Evolutionary conservation across 169 alveolate species (phyloP), one percentile per base, ranked within the genome.

Genomic region (Plasmodium vivax): DNA sequence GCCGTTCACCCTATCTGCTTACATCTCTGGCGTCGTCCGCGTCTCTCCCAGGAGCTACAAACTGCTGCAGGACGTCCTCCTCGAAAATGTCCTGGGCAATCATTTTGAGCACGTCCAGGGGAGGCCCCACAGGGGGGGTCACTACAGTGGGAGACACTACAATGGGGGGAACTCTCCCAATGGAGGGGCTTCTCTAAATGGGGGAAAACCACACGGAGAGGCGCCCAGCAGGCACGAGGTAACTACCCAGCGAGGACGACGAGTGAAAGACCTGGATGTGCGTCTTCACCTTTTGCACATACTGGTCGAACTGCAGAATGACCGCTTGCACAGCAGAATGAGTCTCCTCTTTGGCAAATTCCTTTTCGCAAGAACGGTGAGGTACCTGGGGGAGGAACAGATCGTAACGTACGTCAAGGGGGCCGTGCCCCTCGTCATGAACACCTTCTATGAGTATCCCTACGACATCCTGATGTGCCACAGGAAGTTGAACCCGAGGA

Each of bases 361-460:
- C 82, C 16, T 51, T n/a, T 75, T 51, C 12, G 32, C 68, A 34
- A 38, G 81, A 34, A 75, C 58, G 43, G 62, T 87, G 23, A 34
- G 56, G 34, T 87, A 87, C 68, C 0, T 77, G 34, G 71, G 79
- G 74, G 41, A 43, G 9, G 45, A 77, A 7, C 54, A 27, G 6
- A 47, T 87, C 3, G 30, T 87, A 47, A 87, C 93, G 41, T 56
- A 77, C 45, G 72, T 87, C 3, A 87, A 77, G 62, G 79, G 82
- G 7, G 8, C 10, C 23, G 41, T n/a, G 0, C 93, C 93, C 38
- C 34, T 87, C 1, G 38, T 87, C 27, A 36, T 87, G 47, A 87
- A 79, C 83, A 75, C 36, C 32, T 75, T 45, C 32, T 74, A 87
- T 75, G 36, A 77, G 14, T 87, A 87, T 30, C 93, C 93, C 36